Evolutionary conservation across 805 yeast species (phyloP), one percentile per base, ranked within the genome.

Genomic region (Candida arabinofermentans): DNA sequence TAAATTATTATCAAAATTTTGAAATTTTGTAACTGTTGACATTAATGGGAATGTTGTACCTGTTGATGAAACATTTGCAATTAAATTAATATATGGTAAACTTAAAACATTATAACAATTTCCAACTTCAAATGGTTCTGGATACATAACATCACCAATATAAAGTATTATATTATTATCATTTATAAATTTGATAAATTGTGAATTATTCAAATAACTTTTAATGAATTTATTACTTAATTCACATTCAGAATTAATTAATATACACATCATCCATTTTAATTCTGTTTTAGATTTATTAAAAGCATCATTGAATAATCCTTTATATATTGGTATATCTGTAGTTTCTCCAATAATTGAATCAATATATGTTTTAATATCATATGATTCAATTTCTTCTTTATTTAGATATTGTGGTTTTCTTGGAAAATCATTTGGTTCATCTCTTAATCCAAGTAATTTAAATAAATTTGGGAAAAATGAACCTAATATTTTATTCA

Each of bases 71-170:
- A 67, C 88, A 64, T 67, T 84, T 30, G 69, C 83, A 52, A 62
- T 74, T 61, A 71, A 65, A 40, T 66, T 70, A 13, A 77, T 62
- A 44, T 70, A 77, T 1, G 93, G 91, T 19, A 79, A 64, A 29
- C 73, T 67, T 22, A 72, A 67, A 2, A 76, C 72, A 27, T 67
- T 70, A 46, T 83, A 67, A 29, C 74, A 66, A 47, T 71, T 71
- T 1, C 86, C 85, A 31, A 85, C 73, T 43, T 79, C 79, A 66
- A 76, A 79, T 3, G 85, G 75, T 57, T 85, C 91, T 1, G 82
- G 71, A 48, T 79, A 79, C 13, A 70, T 62, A 19, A 77, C 79
- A 48, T 81, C 78, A 0, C 86, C 86, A 30, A 83, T 72, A 71
- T 83, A 85, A 1, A 83, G 66, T 1, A 78, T 47, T n/a, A 76